phyloP scores from a whole-genome alignment of 768 basidiomycete species.

The Crepidotus variabilis region DNA sequence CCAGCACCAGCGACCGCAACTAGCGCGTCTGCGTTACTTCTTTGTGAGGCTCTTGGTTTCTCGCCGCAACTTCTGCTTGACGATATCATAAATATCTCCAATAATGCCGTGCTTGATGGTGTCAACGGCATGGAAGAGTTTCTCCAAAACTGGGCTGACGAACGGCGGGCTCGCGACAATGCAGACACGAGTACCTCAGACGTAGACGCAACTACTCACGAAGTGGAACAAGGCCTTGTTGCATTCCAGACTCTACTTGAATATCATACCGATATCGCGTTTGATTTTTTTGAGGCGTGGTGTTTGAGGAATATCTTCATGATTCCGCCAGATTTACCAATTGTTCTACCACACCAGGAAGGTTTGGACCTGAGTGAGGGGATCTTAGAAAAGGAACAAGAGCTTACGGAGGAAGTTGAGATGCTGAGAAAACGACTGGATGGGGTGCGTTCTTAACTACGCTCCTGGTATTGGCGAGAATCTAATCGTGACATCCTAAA shows the following conservation, averaged over 20 bases:
- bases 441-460: slow-evolving; percentile 45
- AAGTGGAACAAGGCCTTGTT: slow-evolving; percentile 77
- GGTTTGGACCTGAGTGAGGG: slow-evolving; percentile 55
- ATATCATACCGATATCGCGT: slow-evolving; percentile 84
- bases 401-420: slow-evolving; percentile 65
- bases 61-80: slow-evolving; percentile 83
- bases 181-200: slow-evolving; percentile 23
- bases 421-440: slow-evolving; percentile 63
- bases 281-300: slow-evolving; percentile 92
- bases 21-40: slow-evolving; percentile 41
- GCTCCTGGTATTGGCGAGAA: neutral
- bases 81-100: slow-evolving; percentile 80
- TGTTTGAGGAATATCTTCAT: slow-evolving; percentile 84
- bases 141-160: slow-evolving; percentile 69
- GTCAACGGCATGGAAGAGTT: slow-evolving; percentile 81
- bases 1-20: neutral
- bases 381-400: slow-evolving; percentile 45
- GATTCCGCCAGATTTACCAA: slow-evolving; percentile 61
- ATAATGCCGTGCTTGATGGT: slow-evolving; percentile 73
- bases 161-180: slow-evolving; percentile 43
- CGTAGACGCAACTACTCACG: slow-evolving; percentile 58
- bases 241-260: slow-evolving; percentile 88
- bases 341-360: slow-evolving; percentile 75
- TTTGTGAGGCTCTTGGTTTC: slow-evolving; percentile 78
- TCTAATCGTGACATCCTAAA: slow-evolving; percentile 20